Evolutionary conservation across 2,329 filamentous ascomycete species (phyloP), one percentile per base, ranked within the genome.

Genomic region (Venturia pyrina): DNA sequence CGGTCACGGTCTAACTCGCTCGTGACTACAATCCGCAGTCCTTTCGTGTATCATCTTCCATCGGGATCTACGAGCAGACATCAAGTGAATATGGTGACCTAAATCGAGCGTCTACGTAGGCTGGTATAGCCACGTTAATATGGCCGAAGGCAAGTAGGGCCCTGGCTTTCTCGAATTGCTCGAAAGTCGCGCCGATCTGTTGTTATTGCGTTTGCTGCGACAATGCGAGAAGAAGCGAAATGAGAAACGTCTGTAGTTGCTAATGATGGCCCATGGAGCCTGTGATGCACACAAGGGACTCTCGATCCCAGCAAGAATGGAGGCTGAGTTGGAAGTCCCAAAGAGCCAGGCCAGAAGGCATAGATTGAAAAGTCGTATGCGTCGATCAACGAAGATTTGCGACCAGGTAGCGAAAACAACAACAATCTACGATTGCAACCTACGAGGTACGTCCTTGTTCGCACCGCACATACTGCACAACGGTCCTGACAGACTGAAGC

Each of bases 301-400:
- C 32, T 59, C n/a, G 17, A 59, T 37, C 53, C 53, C 5, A 37
- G 53, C 53, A 40, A 37, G 28, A 37, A 59, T 37, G 28, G 53
- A 34, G 53, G 53, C 53, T 59, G 53, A 59, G 53, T 59, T 37
- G 28, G 32, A 59, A 10, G n/a, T 8, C 19, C 32, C 48, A 37
- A n/a, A 37, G n/a, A 19, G 28, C 28, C 24, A 59, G 53, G 53
- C 28, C 24, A 59, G 53, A 37, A 11, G 28, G 15, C 32, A 37
- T 59, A 59, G 53, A 59, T 57, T 57, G 50, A 34, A 57, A 19
- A 57, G 32, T 57, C 28, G 28, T 57, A 57, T 59, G 53, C 15
- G 53, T 59, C 15, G 15, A 37, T 59, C 53, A 59, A 17, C 17
- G 28, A 59, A 37, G 28, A 59, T 59, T 59, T 24, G 37, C 32